phyloP scores from a whole-genome alignment of 192 early-diverging fungal species.

The Chytriomyces sp. region DNA sequence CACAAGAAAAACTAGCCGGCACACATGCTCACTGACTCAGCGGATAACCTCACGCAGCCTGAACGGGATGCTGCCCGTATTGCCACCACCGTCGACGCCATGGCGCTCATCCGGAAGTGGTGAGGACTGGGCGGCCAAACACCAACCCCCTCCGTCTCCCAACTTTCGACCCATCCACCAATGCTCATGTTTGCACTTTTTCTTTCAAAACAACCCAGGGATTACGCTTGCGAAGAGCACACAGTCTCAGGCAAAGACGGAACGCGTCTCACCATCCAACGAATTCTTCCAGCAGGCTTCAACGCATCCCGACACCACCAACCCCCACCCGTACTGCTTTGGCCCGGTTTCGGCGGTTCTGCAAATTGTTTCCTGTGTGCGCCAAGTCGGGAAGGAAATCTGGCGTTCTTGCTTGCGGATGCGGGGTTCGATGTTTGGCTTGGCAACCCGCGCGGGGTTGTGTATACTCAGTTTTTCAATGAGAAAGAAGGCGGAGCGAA shows the following conservation, averaged over 20 bases:
- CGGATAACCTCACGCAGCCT: too few relatives aligned
- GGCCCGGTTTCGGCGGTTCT: slow-evolving; percentile 86
- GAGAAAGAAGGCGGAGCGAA: background rate
- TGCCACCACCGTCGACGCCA: too few relatives aligned
- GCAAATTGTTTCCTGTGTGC: slow-evolving; percentile 85
- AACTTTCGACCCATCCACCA: background rate
- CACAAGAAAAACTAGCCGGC: too few relatives aligned
- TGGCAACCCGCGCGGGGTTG: slow-evolving; percentile 86
- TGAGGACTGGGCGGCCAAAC: too few relatives aligned
- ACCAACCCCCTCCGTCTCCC: background rate
- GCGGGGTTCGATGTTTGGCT: slow-evolving; percentile 85
- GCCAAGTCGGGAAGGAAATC: slow-evolving; percentile 68
- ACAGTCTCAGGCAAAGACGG: slow-evolving; percentile 75
- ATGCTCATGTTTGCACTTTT: background rate
- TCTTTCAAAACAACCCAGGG: slow-evolving; percentile 45
- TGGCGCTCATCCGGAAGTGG: too few relatives aligned
- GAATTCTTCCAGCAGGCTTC: slow-evolving; percentile 53
- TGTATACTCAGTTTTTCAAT: slow-evolving; percentile 74
- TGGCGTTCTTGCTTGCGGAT: slow-evolving; percentile 77
- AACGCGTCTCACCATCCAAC: slow-evolving; percentile 73
- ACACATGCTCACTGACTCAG: too few relatives aligned
- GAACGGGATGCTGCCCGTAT: too few relatives aligned
- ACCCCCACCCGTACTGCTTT: slow-evolving; percentile 68
- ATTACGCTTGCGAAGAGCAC: slow-evolving; percentile 75
- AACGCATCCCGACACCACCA: slow-evolving; percentile 16